phyloP scores from a whole-genome alignment of 129 eudicot species.

The Escallonia rubra region DNA sequence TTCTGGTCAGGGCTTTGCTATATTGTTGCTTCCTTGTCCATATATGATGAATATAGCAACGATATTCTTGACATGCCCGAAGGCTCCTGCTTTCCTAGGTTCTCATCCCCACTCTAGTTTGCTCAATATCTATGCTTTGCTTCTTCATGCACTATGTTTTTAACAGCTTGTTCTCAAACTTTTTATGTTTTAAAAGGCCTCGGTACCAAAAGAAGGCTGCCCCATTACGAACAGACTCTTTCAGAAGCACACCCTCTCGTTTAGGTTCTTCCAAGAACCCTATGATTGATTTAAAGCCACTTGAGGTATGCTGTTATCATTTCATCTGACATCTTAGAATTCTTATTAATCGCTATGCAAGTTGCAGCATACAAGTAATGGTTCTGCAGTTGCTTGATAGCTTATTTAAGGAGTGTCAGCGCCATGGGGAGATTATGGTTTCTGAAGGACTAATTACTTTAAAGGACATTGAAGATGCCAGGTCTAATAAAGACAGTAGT shows the following conservation, averaged over 20 bases:
- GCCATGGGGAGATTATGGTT: constrained; percentile 58
- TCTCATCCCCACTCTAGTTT: background rate
- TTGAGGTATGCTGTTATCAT: constrained; percentile 51
- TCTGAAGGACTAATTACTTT: constrained; percentile 64
- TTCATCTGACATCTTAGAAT: background rate
- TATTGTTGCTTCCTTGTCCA: constrained; percentile 71
- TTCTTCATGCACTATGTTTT: background rate
- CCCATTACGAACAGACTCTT: constrained; percentile 29
- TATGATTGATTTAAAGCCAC: constrained; percentile 69
- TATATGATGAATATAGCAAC: constrained; percentile 88
- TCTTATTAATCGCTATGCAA: background rate
- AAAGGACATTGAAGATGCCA: constrained; percentile 85
- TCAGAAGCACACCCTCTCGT: constrained; percentile 56
- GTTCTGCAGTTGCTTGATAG: constrained; percentile 54
- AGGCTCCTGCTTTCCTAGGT: constrained; percentile 97
- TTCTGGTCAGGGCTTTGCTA: constrained; percentile 77
- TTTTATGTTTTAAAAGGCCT: constrained; percentile 43
- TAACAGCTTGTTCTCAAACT: background rate
- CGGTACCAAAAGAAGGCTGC: constrained; percentile 40
- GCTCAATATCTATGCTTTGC: background rate
- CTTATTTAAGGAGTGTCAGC: constrained; percentile 57
- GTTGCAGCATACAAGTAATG: no score
- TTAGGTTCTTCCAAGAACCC: constrained; percentile 46
- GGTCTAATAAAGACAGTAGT: constrained; percentile 52
- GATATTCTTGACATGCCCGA: constrained; percentile 94